Evolutionary conservation across 2,329 filamentous ascomycete genomes (phyloP), one percentile per base, ranked within the genome.

Genomic region (Xylaria sp.): DNA sequence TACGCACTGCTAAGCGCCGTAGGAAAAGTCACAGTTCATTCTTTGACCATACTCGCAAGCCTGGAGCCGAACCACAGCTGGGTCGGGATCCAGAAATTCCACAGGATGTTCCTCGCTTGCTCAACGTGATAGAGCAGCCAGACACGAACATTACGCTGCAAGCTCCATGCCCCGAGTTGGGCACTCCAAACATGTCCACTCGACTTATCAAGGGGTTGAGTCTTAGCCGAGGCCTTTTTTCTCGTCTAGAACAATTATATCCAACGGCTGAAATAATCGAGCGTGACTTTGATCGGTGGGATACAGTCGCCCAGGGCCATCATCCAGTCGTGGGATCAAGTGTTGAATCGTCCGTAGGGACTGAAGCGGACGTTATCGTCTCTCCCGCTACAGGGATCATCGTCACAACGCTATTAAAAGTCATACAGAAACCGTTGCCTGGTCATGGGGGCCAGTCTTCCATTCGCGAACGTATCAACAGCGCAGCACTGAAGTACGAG

Each of bases 341-440:
- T n/a, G 59, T 74, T 2, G 60, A 67, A 3, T 79, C 76, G 0
- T 64, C 74, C 0, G 71, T 81, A 1, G 73, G 74, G 0, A 74
- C 77, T 4, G 88, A 91, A 70, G 87, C 90, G 2, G 92, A 96
- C 67, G 73, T 96, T 2, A 82, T 88, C 0, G 67, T 92, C 4
- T 90, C 90, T 0, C 85, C 90, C 0, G 79, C 77, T 0, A 84
- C 82, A 0, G 91, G 89, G 0, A 75, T 96, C 2, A 72, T 96
- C 0, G 69, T 89, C 18, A 90, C 90, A 0, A 89, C 83, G 0
- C 75, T 92, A 4, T 83, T 92, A 62, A 85, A 87, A 64, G 79
- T 89, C 30, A 88, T 86, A 49, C 92, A 96, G 68, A 83, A 80
- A 52, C 78, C 87, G 2, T 77, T 92, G 0, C 90, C 90, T 0